Evolutionary conservation across 768 basidiomycete species (phyloP).

Genomic region (Macrolepiota albuminosa): DNA sequence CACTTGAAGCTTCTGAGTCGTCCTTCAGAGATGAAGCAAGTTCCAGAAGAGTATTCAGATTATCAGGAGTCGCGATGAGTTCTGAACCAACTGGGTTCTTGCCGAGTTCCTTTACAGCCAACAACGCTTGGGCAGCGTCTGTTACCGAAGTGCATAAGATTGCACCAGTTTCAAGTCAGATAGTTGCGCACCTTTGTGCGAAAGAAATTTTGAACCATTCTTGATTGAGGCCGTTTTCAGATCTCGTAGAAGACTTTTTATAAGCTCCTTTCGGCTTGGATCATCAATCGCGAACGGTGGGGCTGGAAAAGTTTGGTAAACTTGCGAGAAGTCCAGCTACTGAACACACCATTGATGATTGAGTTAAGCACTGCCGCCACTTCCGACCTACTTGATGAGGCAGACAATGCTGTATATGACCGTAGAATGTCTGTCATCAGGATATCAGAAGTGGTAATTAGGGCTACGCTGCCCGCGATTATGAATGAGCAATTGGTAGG

Average conservation of each 20-base stretch:
- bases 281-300: constrained; percentile 43
- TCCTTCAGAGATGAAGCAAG: constrained; percentile 52
- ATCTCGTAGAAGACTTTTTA: constrained; percentile 58
- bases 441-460: constrained; percentile 5
- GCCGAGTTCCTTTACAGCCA: constrained; percentile 71
- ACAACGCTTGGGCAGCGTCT: constrained; percentile 68
- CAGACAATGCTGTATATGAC: constrained; percentile 42
- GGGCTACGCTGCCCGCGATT: neutral
- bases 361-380: constrained; percentile 44
- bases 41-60: constrained; percentile 51
- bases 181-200: constrained; percentile 48
- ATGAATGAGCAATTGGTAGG: neutral
- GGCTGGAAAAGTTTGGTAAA: constrained; percentile 20
- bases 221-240: constrained; percentile 30
- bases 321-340: neutral
- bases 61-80: constrained; percentile 48
- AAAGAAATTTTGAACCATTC: constrained; percentile 42
- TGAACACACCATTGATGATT: constrained; percentile 42
- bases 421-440: constrained; percentile 44
- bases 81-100: constrained; percentile 65
- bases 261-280: constrained; percentile 45
- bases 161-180: neutral
- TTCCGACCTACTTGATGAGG: constrained; percentile 41
- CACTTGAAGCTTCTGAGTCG: constrained; percentile 53
- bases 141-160: neutral